Evolutionary conservation across 2,329 filamentous ascomycete species (phyloP).

Genomic region (Xylariaceae sp.): DNA sequence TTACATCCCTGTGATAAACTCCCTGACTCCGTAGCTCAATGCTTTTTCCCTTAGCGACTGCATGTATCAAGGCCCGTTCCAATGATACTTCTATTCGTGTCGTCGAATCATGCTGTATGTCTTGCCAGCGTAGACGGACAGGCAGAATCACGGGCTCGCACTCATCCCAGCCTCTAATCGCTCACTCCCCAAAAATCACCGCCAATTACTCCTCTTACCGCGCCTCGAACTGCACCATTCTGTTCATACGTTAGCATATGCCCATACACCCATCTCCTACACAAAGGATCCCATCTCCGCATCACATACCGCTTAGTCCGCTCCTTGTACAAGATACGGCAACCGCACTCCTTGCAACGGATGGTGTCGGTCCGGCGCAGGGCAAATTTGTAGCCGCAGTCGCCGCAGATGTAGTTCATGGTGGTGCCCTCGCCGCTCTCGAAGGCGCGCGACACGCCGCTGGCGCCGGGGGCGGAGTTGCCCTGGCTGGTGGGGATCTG

Average conservation of each 20-base stretch:
- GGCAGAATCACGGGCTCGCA: background rate
- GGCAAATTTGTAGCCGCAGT: conserved; percentile 73
- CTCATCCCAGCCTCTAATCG: background rate
- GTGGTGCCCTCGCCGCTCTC: conserved; percentile 45
- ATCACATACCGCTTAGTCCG: conserved; percentile 79
- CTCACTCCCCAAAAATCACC: background rate
- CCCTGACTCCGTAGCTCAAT: conserved; percentile 17
- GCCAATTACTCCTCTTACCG: conserved; percentile 49
- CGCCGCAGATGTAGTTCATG: conserved; percentile 72
- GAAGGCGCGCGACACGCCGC: conserved; percentile 37
- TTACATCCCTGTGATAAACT: conserved; percentile 13
- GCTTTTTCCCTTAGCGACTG: background rate
- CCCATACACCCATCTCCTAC: background rate
- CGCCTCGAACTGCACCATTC: conserved; percentile 98
- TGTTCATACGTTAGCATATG: conserved; percentile 34
- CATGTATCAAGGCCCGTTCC: background rate
- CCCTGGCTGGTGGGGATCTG: conserved; percentile 59
- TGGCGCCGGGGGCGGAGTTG: conserved; percentile 38
- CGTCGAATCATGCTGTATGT: background rate
- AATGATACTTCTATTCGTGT: background rate
- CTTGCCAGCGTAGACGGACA: background rate
- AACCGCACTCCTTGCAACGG: conserved; percentile 86
- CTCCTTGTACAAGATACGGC: conserved; percentile 95
- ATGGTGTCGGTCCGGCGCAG: conserved; percentile 76
- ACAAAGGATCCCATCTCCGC: background rate